phyloP scores from a whole-genome alignment of 768 basidiomycete species.

The Russula vinacea region DNA sequence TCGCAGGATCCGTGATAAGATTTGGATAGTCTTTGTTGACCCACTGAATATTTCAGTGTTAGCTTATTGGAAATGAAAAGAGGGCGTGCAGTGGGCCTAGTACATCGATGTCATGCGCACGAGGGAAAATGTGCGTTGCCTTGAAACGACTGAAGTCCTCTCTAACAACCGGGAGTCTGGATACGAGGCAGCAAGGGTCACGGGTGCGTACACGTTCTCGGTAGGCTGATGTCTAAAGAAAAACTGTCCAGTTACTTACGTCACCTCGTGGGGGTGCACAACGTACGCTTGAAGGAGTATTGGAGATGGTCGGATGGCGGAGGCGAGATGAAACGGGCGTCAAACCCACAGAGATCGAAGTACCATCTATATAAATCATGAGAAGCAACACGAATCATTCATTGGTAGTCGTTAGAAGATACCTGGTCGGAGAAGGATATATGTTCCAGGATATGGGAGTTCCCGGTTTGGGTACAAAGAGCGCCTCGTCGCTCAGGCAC shows the following conservation, averaged over 20 bases:
- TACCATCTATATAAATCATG: not conserved
- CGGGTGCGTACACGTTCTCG: not conserved
- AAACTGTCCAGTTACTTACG: not conserved
- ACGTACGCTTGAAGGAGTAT: not conserved
- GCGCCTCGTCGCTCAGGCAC: not conserved
- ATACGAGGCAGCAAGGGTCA: not conserved
- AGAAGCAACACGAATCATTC: too few relatives aligned
- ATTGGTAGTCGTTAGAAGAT: not conserved
- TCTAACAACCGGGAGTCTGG: not conserved
- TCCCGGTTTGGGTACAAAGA: not conserved
- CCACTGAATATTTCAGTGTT: not conserved
- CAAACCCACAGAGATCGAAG: not conserved
- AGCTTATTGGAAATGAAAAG: not conserved
- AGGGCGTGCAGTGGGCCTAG: not conserved
- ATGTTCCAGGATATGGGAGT: not conserved
- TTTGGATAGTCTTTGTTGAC: not conserved
- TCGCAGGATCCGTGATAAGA: not conserved
- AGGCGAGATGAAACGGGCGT: not conserved
- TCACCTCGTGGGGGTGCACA: too few relatives aligned
- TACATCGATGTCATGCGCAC: not conserved
- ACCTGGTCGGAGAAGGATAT: not conserved
- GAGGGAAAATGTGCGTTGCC: not conserved
- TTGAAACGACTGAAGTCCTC: not conserved
- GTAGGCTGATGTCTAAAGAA: not conserved
- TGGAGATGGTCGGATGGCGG: not conserved